phyloP scores from a whole-genome alignment of 2,329 filamentous ascomycete genomes.

The Fusarium lyarnte region DNA sequence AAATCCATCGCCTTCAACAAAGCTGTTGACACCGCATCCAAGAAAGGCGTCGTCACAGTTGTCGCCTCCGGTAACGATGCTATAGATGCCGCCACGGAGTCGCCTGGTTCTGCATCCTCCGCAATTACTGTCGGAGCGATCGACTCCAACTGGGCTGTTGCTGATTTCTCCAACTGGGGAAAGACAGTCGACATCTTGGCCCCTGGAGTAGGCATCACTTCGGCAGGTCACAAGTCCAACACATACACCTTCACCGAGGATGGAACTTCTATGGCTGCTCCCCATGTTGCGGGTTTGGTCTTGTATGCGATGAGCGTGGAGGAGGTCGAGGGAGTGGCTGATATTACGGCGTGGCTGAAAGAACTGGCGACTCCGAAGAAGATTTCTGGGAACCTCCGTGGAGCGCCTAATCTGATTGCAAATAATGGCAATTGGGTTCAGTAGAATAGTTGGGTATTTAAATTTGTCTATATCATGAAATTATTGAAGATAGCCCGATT shows the following conservation, averaged over 20 bases:
- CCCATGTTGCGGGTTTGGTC: slow-evolving; percentile 62
- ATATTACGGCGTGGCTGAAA: slow-evolving; percentile 6
- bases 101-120: slow-evolving; percentile 38
- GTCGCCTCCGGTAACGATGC: slow-evolving; percentile 44
- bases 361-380: not conserved
- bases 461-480: not conserved
- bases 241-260: slow-evolving; percentile 48
- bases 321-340: not conserved
- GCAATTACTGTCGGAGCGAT: slow-evolving; percentile 45
- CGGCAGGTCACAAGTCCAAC: slow-evolving; percentile 47
- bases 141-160: slow-evolving; percentile 46
- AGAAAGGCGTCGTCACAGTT: slow-evolving; percentile 51
- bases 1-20: slow-evolving; percentile 18
- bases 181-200: slow-evolving; percentile 56
- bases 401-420: slow-evolving; percentile 11
- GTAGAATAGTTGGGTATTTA: not conserved
- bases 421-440: slow-evolving; percentile 9
- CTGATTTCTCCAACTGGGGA: slow-evolving; percentile 59
- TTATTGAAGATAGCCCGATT: too few species aligned
- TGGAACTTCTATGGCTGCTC: slow-evolving; percentile 63
- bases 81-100: slow-evolving; percentile 14
- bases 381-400: not conserved
- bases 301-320: slow-evolving; percentile 49
- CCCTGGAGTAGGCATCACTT: slow-evolving; percentile 54
- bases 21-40: slow-evolving; percentile 37